Conservation (phyloP, 768 basidiomycete genomes). For the Suillus subluteus region DNA sequence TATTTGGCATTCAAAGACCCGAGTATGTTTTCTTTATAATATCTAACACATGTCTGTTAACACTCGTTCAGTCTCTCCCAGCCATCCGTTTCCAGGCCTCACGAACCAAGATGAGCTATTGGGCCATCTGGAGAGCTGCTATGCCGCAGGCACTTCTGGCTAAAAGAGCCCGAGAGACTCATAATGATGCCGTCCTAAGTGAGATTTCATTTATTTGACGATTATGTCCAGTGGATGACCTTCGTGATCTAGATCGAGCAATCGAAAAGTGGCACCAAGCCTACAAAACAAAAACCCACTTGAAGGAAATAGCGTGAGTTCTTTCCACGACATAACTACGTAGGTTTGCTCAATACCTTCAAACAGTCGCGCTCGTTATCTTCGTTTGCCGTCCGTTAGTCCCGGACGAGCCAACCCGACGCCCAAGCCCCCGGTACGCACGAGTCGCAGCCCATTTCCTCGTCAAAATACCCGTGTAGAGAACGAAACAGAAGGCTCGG, state of each 20-base stretch:
- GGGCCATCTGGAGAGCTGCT: constrained; percentile 66
- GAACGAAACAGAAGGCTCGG: constrained; percentile 37
- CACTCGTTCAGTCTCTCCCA: constrained; percentile 62
- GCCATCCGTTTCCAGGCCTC: constrained; percentile 77
- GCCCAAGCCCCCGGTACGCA: constrained; percentile 33
- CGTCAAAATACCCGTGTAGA: constrained; percentile 30
- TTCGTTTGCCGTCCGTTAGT: constrained; percentile 66
- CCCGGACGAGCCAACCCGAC: constrained; percentile 38
- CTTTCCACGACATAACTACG: constrained; percentile 14
- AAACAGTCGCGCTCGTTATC: constrained; percentile 76
- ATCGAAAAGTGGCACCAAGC: constrained; percentile 71
- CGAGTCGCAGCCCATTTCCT: constrained; percentile 34
- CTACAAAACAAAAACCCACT: constrained; percentile 69
- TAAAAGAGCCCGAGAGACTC: constrained; percentile 65
- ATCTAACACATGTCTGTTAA: constrained; percentile 12
- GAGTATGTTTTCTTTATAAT: constrained; percentile 44
- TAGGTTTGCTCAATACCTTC: constrained; percentile 16
- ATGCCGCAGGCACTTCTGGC: constrained; percentile 73
- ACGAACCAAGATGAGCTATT: constrained; percentile 60
- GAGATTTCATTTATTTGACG: constrained; percentile 34
- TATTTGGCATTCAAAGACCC: constrained; percentile 77
- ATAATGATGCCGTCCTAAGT: constrained; percentile 62
- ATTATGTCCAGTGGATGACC: constrained; percentile 9
- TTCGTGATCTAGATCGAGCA: constrained; percentile 43
- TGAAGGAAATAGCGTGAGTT: constrained; percentile 85